These are phyloP conservation scores for Gaultheria prostrata DNA, from an alignment of 148 eudicot genomes.

Conservation along the genomic window DNA sequence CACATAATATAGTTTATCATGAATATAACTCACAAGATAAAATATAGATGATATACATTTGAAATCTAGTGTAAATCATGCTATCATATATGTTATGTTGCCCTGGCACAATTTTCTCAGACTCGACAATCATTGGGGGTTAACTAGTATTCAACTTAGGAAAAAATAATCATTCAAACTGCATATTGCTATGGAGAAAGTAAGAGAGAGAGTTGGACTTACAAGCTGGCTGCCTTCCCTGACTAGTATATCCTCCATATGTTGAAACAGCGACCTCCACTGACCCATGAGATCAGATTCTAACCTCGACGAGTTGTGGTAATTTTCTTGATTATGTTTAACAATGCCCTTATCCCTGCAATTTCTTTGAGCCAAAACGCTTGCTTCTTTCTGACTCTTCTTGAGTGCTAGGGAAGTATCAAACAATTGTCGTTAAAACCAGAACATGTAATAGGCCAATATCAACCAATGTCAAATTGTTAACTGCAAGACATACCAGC, in stretches of 20 bases:
- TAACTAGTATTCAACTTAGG: neutral
- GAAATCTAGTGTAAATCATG: neutral
- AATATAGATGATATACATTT: neutral
- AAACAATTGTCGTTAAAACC: neutral
- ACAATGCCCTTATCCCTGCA: conserved; percentile 28
- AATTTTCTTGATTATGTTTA: conserved; percentile 33
- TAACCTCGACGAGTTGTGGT: conserved; percentile 19
- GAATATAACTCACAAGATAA: neutral
- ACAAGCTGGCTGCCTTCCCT: conserved; percentile 75
- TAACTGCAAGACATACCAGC: conserved; percentile 38
- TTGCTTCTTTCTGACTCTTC: conserved; percentile 74
- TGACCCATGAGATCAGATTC: conserved; percentile 57
- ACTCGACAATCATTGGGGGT: neutral
- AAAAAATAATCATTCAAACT: neutral
- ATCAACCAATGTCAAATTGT: neutral
- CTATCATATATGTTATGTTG: neutral
- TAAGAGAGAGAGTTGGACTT: conserved; percentile 21
- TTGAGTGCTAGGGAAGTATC: conserved; percentile 36
- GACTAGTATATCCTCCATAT: conserved; percentile 48
- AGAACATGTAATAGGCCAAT: neutral
- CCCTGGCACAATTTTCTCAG: neutral
- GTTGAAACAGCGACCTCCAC: conserved; percentile 76
- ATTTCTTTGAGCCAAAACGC: conserved; percentile 49
- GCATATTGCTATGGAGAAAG: neutral
- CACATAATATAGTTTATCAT: neutral